A percentile compares a stretch with the other conserved stretches of the same genome.
These are phyloP conservation scores for Cyberlindnera japonica DNA, from an alignment of 805 yeast genomes.

Conservation along the genomic window DNA sequence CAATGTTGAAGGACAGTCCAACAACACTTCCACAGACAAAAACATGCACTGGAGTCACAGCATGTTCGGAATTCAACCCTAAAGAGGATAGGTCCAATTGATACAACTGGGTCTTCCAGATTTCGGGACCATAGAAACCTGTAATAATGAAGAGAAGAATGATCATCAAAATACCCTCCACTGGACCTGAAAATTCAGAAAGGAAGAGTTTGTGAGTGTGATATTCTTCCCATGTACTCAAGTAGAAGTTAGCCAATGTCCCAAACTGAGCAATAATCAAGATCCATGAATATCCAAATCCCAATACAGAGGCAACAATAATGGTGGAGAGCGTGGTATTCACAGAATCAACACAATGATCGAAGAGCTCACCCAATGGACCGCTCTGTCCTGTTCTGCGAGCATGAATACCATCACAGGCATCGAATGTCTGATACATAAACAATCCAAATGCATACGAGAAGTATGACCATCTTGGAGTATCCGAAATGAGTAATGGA, in stretches of 20 bases:
- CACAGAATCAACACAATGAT: conserved; percentile 74
- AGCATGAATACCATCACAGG: conserved; percentile 95
- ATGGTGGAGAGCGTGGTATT: conserved; percentile 79
- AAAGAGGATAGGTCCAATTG: conserved; percentile 28
- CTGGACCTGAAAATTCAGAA: conserved; percentile 87
- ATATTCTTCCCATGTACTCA: conserved; percentile 94
- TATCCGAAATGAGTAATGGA: conserved; percentile 54
- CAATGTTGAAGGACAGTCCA: conserved; percentile 60
- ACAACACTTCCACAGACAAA: conserved; percentile 50
- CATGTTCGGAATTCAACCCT: conserved; percentile 17
- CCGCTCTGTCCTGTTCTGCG: conserved; percentile 93
- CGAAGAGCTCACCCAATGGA: conserved; percentile 92
- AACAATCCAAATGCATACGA: conserved; percentile 80
- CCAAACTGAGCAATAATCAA: conserved; percentile 67
- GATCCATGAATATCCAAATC: conserved; percentile 66
- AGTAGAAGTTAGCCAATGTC: conserved; percentile 73
- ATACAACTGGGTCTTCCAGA: conserved; percentile 53
- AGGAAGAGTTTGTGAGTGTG: conserved; percentile 81
- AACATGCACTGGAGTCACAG: conserved; percentile 39
- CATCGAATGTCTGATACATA: conserved; percentile 92
- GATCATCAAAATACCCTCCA: conserved; percentile 81
- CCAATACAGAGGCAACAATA: conserved; percentile 71
- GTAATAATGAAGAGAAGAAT: conserved; percentile 53
- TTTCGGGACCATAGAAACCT: conserved; percentile 63
- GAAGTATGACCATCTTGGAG: conserved; percentile 76